phyloP scores from a whole-genome alignment of 208 protist species.

The Leishmania turanica region DNA sequence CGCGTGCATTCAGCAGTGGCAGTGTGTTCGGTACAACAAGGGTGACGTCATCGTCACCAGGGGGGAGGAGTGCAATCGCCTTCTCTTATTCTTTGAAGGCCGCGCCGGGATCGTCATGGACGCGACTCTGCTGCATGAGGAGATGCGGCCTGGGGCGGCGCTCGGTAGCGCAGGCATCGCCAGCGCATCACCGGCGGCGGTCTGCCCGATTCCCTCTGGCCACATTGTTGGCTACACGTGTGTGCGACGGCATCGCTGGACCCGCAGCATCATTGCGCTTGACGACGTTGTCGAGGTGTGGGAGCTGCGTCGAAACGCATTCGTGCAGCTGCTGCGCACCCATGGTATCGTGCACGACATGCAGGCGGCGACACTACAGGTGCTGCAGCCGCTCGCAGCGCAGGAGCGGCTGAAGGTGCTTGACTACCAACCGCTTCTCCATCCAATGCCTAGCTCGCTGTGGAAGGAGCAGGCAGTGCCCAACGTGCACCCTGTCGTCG shows the following conservation, averaged over 20 bases:
- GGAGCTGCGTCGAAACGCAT: conserved; percentile 57
- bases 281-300: conserved; percentile 77
- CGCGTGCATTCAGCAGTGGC: conserved; percentile 46
- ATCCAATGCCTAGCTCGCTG: conserved; percentile 69
- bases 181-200: conserved; percentile 5
- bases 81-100: conserved; percentile 71
- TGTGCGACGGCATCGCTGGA: conserved; percentile 76
- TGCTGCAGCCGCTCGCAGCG: conserved; percentile 70
- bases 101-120: conserved; percentile 53
- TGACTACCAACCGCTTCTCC: conserved; percentile 76
- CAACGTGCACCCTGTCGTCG: conserved; percentile 70
- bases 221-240: conserved; percentile 82
- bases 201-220: conserved; percentile 45
- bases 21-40: conserved; percentile 37
- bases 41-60: conserved; percentile 54
- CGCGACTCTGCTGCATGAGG: conserved; percentile 28
- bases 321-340: conserved; percentile 65
- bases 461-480: conserved; percentile 65
- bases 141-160: conserved; percentile 18
- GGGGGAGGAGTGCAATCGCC: conserved; percentile 77
- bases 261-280: conserved; percentile 57
- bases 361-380: conserved; percentile 59
- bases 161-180: conserved; percentile 22
- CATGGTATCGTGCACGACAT: conserved; percentile 54
- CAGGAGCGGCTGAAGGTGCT: conserved; percentile 39